A percentile compares a stretch with the other conserved stretches of the same genome.
Conservation (phyloP, 768 basidiomycete species). For the Leccinellum albellum region DNA sequence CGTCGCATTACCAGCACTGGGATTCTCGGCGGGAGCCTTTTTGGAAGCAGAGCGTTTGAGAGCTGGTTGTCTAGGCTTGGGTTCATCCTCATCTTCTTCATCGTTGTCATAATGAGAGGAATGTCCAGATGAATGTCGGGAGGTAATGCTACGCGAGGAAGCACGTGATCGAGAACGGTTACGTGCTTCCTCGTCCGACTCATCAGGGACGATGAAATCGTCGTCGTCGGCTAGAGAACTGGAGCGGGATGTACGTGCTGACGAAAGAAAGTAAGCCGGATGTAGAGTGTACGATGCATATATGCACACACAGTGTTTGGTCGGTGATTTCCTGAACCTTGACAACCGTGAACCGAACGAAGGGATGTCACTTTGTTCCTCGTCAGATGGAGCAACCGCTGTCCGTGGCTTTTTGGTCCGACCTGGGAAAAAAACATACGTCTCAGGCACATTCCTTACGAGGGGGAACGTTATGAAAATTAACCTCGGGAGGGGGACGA, state of each 20-base stretch:
- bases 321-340: constrained; percentile 62
- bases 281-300: background rate
- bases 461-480: background rate
- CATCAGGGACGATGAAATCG: constrained; percentile 68
- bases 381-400: constrained; percentile 46
- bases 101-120: constrained; percentile 37
- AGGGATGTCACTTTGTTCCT: constrained; percentile 38
- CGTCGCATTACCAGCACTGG: constrained; percentile 29
- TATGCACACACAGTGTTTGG: constrained; percentile 44
- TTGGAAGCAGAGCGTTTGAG: constrained; percentile 31
- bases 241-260: constrained; percentile 40
- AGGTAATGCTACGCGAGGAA: constrained; percentile 38
- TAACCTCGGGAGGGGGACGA: constrained; percentile 29
- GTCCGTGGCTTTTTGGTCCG: constrained; percentile 62
- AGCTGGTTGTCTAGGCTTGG: constrained; percentile 37
- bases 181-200: constrained; percentile 53
- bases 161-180: constrained; percentile 49
- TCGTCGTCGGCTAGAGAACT: constrained; percentile 55
- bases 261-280: constrained; percentile 6
- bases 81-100: constrained; percentile 32
- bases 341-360: constrained; percentile 60
- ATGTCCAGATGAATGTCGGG: constrained; percentile 34
- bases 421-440: constrained; percentile 29
- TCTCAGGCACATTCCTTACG: constrained; percentile 2
- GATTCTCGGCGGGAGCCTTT: constrained; percentile 27